Percentiles rank a stretch among this genome's conserved stretches.
Evolutionary conservation across 2,329 filamentous ascomycete species (phyloP).

Genomic region (Paracorniculantispora psalliotae): DNA sequence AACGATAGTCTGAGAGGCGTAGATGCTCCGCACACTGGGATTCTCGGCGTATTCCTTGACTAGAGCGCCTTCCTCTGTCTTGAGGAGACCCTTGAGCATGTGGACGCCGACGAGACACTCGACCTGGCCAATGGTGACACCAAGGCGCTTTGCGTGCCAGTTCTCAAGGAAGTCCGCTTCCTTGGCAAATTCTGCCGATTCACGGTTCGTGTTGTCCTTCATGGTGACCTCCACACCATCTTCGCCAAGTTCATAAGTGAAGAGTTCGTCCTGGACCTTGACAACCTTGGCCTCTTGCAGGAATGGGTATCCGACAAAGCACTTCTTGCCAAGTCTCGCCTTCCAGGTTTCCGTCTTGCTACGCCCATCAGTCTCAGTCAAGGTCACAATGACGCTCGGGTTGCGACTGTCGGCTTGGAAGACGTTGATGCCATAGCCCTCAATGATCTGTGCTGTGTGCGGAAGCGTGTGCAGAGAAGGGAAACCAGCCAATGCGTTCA

Average conservation of each 20-base stretch:
- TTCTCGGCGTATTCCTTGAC: slow-evolving; percentile 90
- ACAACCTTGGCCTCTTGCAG: slow-evolving; percentile 88
- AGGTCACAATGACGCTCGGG: slow-evolving; percentile 89
- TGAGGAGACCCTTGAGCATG: slow-evolving; percentile 84
- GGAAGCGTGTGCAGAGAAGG: slow-evolving; percentile 83
- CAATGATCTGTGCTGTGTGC: slow-evolving; percentile 66
- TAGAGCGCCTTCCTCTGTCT: slow-evolving; percentile 85
- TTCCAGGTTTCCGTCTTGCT: slow-evolving; percentile 70
- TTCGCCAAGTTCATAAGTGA: slow-evolving; percentile 72
- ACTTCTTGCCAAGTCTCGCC: slow-evolving; percentile 73
- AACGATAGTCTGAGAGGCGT: slow-evolving; percentile 86
- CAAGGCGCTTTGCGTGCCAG: slow-evolving; percentile 85
- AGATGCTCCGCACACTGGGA: slow-evolving; percentile 79
- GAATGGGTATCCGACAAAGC: slow-evolving; percentile 92
- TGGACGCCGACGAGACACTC: slow-evolving; percentile 90
- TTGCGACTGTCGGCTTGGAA: slow-evolving; percentile 96
- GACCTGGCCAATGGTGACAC: slow-evolving; percentile 78
- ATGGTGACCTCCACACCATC: slow-evolving; percentile 60
- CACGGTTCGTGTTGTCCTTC: slow-evolving; percentile 66
- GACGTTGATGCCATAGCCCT: slow-evolving; percentile 82
- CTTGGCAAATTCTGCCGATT: slow-evolving; percentile 78
- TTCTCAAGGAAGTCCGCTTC: slow-evolving; percentile 80
- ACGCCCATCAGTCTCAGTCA: slow-evolving; percentile 68
- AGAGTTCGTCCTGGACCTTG: slow-evolving; percentile 87
- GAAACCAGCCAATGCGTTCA: slow-evolving; percentile 84